Base-by-base conservation (phyloP, 192 early-diverging fungal species). In the Gaertneriomyces sp. region DNA sequence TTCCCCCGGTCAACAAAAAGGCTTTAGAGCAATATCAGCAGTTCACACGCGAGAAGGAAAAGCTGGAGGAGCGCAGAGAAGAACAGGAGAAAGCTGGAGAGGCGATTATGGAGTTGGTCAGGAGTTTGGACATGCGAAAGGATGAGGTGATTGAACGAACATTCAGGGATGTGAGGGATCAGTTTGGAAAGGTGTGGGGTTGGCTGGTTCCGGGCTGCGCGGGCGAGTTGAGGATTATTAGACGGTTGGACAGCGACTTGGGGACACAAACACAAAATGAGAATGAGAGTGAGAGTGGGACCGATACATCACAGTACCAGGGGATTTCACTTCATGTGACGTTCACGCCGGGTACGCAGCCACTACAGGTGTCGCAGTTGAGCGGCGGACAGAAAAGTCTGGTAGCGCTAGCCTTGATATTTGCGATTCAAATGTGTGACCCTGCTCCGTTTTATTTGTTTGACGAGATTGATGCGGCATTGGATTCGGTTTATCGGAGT, bases 361-460 rank as follows among this genome's bases (percentile, higher is more conserved):
- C 89, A 0, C 79, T 95, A 46, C 83, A 88, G 52, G 97, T 97
- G 93, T 86, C 91, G 68, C 95, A 97, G 79, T 82, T 99, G 41
- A 94, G 92, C 7, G 96, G 96, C 40, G 96, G 96, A 5, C 96
- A 99, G 83, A 99, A 99, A 70, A 94, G 93, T 45, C 81, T 99
- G 20, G 96, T 99, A 6, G 96, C 96, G 1, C 83, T 99, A 49
- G 91, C 94, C 8, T 75, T 99, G 17, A 99, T 99, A 51, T 99
- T 99, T 81, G 92, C 96, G 0, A 99, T 99, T 67, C 96, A 99
- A 76, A 83, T 87, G 65, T 99, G 93, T 77, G 96, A 99, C 60
- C 96, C 95, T 17, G 96, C 96, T 55, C 96, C 96, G 8, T 99
- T 99, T 76, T 99, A 99, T 66, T 80, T 99, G 61, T 99, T 99